Base-by-base conservation (phyloP, 768 basidiomycete species). In the Boletus tomentosulus region DNA sequence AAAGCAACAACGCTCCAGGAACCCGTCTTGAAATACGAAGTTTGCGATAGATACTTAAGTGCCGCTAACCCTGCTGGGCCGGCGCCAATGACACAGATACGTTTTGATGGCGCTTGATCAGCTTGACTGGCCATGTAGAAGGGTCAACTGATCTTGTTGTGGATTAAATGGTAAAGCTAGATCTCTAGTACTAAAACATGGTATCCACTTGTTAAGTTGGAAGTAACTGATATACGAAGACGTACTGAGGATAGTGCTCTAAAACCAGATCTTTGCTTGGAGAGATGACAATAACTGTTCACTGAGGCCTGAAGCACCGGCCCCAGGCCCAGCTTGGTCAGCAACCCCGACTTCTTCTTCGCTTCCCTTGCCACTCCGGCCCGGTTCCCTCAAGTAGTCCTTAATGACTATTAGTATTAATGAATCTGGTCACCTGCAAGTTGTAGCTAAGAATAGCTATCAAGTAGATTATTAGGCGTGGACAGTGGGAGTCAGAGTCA, bases 61-160 rank as follows among this genome's bases (percentile, higher is more conserved):
- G 81, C 77, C 24, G 82, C 86, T 0, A 93, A 76, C 7, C 92
- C 91, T 16, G 77, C 76, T n/a, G 89, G 76, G 12, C 91, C 91
- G 16, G 80, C 87, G 4, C 91, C 91, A 39, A 92, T 79, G 45
- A 92, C 74, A 53, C 85, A 83, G 52, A 91, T 86, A 15, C 69
- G 70, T 50, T 73, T 74, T 25, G 57, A 57, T n/a, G 50, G 46
- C 13, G n/a, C 24, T 9, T 34, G 51, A 57, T 48, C n/a, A 43
- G 10, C 31, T 31, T 48, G 58, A 25, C 7, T 35, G 35, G 16
- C 19, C 64, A 57, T 60, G 42, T 27, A 13, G 39, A 41, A 25
- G 11, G 5, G 39, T 31, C 13, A 11, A 16, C 22, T 33, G 27
- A 42, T 15, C 39, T 33, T 16, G 41, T 28, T 25, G 16, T 8